Base-by-base conservation (phyloP, 306 rosid species). In the Dalbergia oliveri region DNA sequence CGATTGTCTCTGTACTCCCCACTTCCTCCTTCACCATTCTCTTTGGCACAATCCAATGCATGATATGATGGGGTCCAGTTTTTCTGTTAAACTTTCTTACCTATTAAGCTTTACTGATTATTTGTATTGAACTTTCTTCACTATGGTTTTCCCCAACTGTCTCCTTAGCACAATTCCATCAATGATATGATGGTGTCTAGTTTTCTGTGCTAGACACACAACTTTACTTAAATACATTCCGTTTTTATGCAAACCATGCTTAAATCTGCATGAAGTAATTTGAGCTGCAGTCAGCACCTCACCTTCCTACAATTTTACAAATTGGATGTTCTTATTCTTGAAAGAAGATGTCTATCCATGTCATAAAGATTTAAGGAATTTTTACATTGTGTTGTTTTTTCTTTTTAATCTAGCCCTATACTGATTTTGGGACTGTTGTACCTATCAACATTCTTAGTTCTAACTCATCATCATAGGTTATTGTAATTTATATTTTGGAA, bases 291-390 rank as follows among this genome's bases (percentile, higher is more conserved):
- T 58, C 66, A 54, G 65, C 26, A 5, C 16, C 5, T 23, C 21
- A 60, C 56, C 77, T 67, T 75, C 51, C 65, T 61, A 33, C 43
- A 70, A 51, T 60, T 69, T 71, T 64, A 65, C 37, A 4, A 56
- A 65, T 72, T 71, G 1, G 16, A 23, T 31, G 65, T 51, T 16
- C 69, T 61, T n/a, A 63, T 41, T 82, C 41, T 61, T 62, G 18
- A 47, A 53, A 70, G 47, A 56, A 14, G 15, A 45, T 66, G 10
- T 70, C 9, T 54, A 54, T 37, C 41, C 41, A 37, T 37, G 41
- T 4, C 41, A 3, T 37, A 37, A 37, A 37, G 41, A 37, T 37
- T 37, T 4, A 6, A 37, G 5, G 41, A 6, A 37, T 37, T 37
- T 37, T 37, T 37, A 37, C 3, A 37, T 2, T 26, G 31, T 26